phyloP scores from a whole-genome alignment of 2,329 filamentous ascomycete genomes.

The Diplodia sapinea region DNA sequence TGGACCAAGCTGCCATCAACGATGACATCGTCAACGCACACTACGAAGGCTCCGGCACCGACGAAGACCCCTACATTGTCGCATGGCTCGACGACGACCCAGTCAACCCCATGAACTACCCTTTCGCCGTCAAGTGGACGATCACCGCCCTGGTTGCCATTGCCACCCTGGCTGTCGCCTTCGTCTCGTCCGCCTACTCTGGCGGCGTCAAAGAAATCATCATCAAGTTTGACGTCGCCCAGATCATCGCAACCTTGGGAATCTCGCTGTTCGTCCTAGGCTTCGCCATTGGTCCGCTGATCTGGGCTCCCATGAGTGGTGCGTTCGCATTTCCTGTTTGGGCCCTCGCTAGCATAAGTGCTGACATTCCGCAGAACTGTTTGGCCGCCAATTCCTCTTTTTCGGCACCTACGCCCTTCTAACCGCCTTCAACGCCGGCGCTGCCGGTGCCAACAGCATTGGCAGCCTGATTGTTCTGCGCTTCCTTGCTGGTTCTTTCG shows the following conservation, averaged over 20 bases:
- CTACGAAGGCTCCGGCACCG: conserved; percentile 60
- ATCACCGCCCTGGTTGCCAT: conserved; percentile 68
- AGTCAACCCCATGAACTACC: conserved; percentile 69
- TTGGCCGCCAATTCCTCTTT: conserved; percentile 53
- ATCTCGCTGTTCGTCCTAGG: conserved; percentile 69
- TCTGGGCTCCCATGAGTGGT: conserved; percentile 63
- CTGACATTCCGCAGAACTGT: conserved; percentile 56
- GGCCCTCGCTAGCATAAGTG: neutral
- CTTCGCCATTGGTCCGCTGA: conserved; percentile 62
- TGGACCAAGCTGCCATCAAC: conserved; percentile 64
- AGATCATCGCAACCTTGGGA: conserved; percentile 64
- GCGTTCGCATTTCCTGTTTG: conserved; percentile 1
- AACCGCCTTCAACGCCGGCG: conserved; percentile 50
- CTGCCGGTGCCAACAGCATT: conserved; percentile 53
- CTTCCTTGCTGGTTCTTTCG: conserved; percentile 53
- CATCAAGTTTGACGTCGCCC: conserved; percentile 58
- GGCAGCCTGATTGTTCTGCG: conserved; percentile 53
- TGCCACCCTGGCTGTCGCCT: conserved; percentile 71
- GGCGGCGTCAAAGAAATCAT: conserved; percentile 63
- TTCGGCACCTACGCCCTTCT: conserved; percentile 45
- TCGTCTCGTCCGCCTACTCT: conserved; percentile 72
- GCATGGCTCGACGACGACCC: conserved; percentile 71
- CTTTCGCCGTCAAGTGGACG: conserved; percentile 65
- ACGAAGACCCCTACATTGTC: conserved; percentile 70
- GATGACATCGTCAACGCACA: conserved; percentile 61